These are phyloP conservation scores for Colletotrichum sp. DNA, from an alignment of 2,329 filamentous ascomycete genomes.

Conservation along the genomic window DNA sequence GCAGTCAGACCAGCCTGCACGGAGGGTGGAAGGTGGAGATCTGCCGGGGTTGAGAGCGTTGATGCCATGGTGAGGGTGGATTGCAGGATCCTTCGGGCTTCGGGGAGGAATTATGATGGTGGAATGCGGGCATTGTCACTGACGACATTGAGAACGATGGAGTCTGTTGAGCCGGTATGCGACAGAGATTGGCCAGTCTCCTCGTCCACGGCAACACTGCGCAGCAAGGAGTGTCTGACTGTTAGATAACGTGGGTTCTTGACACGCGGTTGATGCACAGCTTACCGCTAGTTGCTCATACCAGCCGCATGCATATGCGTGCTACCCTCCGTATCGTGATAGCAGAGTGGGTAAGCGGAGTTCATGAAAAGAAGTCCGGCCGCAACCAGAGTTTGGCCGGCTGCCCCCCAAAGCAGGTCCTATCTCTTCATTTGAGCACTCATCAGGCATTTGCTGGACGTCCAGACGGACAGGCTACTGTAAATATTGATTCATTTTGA, in stretches of 20 bases:
- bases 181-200: not conserved
- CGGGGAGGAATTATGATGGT: not conserved
- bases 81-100: not conserved
- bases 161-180: not conserved
- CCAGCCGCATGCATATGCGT: slow-evolving; percentile 1
- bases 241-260: not conserved
- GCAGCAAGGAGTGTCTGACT: not conserved
- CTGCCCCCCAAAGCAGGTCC: not conserved
- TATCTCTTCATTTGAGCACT: not conserved
- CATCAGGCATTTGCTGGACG: not conserved
- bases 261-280: not conserved
- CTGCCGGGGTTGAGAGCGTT: not conserved
- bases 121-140: not conserved
- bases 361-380: not conserved
- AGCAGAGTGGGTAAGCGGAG: not conserved
- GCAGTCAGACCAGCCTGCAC: not conserved
- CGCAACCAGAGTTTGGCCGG: not conserved
- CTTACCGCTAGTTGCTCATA: not conserved
- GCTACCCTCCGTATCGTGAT: not conserved
- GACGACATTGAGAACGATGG: not conserved
- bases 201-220: not conserved
- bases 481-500: not conserved
- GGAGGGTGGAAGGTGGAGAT: not conserved
- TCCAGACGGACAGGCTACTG: not conserved
- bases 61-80: not conserved